Conservation (phyloP, 495 filamentous ascomycete species). For the Xylaria cubensis region DNA sequence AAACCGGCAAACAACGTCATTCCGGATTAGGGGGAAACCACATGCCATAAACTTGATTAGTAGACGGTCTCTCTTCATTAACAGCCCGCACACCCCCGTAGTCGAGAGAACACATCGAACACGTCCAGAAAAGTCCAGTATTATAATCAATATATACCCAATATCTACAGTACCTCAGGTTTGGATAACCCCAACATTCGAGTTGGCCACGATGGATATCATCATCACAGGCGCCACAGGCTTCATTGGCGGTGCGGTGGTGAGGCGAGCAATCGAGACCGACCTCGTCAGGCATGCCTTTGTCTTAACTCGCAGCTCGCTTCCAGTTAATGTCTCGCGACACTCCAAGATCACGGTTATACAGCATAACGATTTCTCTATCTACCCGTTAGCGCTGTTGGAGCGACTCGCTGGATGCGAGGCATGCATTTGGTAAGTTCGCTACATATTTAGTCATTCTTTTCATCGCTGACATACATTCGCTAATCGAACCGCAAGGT, state of each 20-base stretch:
- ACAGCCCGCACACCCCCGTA: neutral
- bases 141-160: neutral
- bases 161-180: neutral
- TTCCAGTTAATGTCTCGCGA: slow-evolving; percentile 36
- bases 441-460: neutral
- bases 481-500: slow-evolving; percentile 32
- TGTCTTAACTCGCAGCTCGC: slow-evolving; percentile 53
- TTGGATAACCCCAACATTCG: neutral
- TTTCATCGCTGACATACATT: neutral
- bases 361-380: slow-evolving; percentile 53
- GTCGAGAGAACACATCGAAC: neutral
- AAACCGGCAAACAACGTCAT: neutral
- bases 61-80: neutral
- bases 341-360: slow-evolving; percentile 53
- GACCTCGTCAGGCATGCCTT: slow-evolving; percentile 56
- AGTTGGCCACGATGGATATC: slow-evolving; percentile 3
- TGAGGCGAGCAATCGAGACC: slow-evolving; percentile 53
- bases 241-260: slow-evolving; percentile 56
- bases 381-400: slow-evolving; percentile 47
- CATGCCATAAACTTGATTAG: neutral
- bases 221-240: slow-evolving; percentile 55
- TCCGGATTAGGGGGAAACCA: neutral
- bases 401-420: slow-evolving; percentile 55
- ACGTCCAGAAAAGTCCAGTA: neutral
- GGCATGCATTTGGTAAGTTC: slow-evolving; percentile 59